phyloP scores from a whole-genome alignment of 495 filamentous ascomycete species.

The Hypoxylon lenormandii region DNA sequence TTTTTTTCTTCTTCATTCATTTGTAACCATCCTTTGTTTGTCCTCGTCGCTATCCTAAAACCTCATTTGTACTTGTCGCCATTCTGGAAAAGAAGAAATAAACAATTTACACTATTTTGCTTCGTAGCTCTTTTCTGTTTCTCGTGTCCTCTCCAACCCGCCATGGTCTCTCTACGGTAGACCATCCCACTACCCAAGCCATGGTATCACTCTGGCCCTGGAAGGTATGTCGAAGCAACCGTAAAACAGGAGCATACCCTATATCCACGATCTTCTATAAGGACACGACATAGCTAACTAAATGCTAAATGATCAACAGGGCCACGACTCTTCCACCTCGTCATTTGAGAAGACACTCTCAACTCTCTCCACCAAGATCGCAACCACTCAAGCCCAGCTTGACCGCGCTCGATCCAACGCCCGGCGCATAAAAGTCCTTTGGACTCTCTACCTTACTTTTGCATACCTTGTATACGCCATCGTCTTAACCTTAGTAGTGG shows the following conservation, averaged over 20 bases:
- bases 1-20: neutral
- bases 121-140: neutral
- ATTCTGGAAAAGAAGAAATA: too few species aligned
- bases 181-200: slow-evolving; percentile 39
- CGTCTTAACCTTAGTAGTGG: slow-evolving; percentile 82
- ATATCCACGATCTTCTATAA: slow-evolving; percentile 9
- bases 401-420: slow-evolving; percentile 75
- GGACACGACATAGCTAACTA: slow-evolving; percentile 27
- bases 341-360: slow-evolving; percentile 92
- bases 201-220: slow-evolving; percentile 91
- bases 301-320: slow-evolving; percentile 60
- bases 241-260: neutral
- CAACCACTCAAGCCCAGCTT: slow-evolving; percentile 74
- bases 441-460: slow-evolving; percentile 88
- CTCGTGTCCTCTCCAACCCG: slow-evolving; percentile 1
- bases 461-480: slow-evolving; percentile 87
- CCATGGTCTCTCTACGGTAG: slow-evolving; percentile 42
- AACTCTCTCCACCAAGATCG: slow-evolving; percentile 82
- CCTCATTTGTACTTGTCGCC: neutral
- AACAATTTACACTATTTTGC: neutral
- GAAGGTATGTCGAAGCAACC: slow-evolving; percentile 64
- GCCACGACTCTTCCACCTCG: slow-evolving; percentile 84
- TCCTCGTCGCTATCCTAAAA: neutral
- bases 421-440: slow-evolving; percentile 83
- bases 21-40: neutral